Conservation (phyloP, 352 stramenopile species). For the Phytophthora pinifolia region DNA sequence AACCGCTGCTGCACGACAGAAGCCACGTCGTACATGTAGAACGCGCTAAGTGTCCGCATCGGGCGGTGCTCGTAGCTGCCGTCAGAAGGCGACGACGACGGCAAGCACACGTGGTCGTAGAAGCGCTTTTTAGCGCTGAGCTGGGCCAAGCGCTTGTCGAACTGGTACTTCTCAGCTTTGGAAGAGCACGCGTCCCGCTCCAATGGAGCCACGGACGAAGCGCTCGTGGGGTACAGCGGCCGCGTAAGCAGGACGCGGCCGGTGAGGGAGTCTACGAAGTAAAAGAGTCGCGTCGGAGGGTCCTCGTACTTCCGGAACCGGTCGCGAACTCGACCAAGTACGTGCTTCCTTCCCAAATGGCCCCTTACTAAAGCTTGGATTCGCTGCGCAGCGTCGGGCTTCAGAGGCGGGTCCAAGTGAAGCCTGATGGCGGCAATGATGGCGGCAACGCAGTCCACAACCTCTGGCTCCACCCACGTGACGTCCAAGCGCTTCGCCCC, state of each 20-base stretch:
- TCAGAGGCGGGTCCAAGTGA: slow-evolving; percentile 29
- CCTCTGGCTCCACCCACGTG: slow-evolving; percentile 60
- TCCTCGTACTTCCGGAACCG: slow-evolving; percentile 50
- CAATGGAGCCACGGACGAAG: slow-evolving; percentile 38
- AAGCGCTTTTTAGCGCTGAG: slow-evolving; percentile 49
- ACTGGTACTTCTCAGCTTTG: slow-evolving; percentile 48
- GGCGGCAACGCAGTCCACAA: slow-evolving; percentile 52
- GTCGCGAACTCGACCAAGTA: slow-evolving; percentile 34
- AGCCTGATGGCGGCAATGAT: slow-evolving; percentile 40
- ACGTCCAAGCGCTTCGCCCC: slow-evolving; percentile 49
- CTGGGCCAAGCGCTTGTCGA: slow-evolving; percentile 37
- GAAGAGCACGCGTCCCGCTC: slow-evolving; percentile 43
- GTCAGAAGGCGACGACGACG: not conserved
- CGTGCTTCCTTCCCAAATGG: slow-evolving; percentile 37
- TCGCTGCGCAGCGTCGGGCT: slow-evolving; percentile 49
- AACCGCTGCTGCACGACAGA: slow-evolving; percentile 46
- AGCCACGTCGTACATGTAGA: slow-evolving; percentile 45
- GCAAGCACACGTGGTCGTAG: slow-evolving; percentile 31
- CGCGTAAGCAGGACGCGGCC: slow-evolving; percentile 41
- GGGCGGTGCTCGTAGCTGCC: slow-evolving; percentile 14
- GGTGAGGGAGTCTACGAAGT: slow-evolving; percentile 52
- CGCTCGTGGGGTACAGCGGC: slow-evolving; percentile 39
- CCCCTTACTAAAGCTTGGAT: slow-evolving; percentile 60
- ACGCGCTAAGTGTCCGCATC: slow-evolving; percentile 35
- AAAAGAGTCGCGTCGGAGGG: slow-evolving; percentile 46